Evolutionary conservation across 257 asterid genomes (phyloP).

Genomic region (Solanum medicagineum): DNA sequence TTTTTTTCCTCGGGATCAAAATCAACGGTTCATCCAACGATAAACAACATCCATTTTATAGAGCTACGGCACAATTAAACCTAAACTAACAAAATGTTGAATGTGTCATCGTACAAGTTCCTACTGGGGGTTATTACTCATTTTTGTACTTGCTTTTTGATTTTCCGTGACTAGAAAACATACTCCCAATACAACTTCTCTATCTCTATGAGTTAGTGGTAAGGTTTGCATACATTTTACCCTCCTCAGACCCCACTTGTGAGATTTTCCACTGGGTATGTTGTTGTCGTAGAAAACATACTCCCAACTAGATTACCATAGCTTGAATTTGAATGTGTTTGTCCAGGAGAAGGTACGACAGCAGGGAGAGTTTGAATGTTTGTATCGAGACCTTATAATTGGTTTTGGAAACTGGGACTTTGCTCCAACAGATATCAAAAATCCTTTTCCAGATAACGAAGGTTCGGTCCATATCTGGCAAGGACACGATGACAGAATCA

Average conservation of each 20-base stretch:
- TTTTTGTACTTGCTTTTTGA: background rate
- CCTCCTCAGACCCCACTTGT: no score
- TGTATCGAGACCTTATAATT: conserved; percentile 41
- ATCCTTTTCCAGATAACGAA: conserved; percentile 55
- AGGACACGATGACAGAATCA: conserved; percentile 42
- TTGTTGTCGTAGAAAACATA: background rate
- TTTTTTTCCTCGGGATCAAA: background rate
- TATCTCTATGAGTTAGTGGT: no score
- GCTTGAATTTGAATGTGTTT: background rate
- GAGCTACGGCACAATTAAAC: background rate
- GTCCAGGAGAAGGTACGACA: conserved; percentile 45
- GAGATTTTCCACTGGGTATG: no score
- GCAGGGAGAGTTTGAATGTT: conserved; percentile 54
- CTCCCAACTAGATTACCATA: background rate
- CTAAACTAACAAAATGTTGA: background rate
- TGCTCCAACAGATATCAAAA: conserved; percentile 35
- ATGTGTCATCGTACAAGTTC: background rate
- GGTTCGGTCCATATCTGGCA: conserved; percentile 80
- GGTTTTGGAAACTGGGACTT: conserved; percentile 55
- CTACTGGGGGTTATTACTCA: background rate
- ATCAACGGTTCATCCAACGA: background rate
- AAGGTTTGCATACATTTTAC: no score
- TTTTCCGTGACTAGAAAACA: background rate
- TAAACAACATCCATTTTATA: background rate
- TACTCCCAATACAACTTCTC: background rate